Base-by-base conservation (phyloP, 176 grass and related monocot genomes). In the Aegilops umbellulata region DNA sequence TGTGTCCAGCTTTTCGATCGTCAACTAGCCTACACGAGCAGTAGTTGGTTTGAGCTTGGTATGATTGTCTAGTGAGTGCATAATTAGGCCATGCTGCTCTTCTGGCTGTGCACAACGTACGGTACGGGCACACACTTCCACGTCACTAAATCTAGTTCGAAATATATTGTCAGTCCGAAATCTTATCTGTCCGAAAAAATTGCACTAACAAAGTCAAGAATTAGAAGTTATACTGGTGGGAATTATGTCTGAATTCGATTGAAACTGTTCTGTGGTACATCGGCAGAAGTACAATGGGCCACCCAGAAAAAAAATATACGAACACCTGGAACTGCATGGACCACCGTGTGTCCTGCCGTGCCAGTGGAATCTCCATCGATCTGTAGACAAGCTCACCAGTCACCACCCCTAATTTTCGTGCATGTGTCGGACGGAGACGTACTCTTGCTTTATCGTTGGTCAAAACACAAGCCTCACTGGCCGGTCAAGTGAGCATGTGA, bases 401-500 rank as follows among this genome's bases (percentile, higher is more conserved):
- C 65, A 22, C 27, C 3, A 78, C 64, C 87, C 65, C 39, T 65
- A 4, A 57, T 74, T 13, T 47, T 29, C 10, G 67, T 84, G 24
- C 80, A 25, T 88, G 86, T 6, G 47, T 67, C 24, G 57, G 86
- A 88, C 17, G 24, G 60, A 77, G 71, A 77, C 80, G 7, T 65
- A 3, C 23, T 8, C 9, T 38, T 60, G 46, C 80, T 87, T 82
- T 84, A 62, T 19, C 27, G 27, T 17, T 41, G 42, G 79, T 86
- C 78, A 90, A 82, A 65, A 46, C 71, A 17, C 80, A 23, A 65
- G 30, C 81, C n/a, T 11, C 10, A 20, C 32, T 41, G 42, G 65
- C 30, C 42, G 5, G 42, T 66, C 75, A 65, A 22, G 82, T 62
- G 32, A 60, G 51, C 47, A 34, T 47, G 62, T 77, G 80, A 55